Conservation (phyloP, 2,329 filamentous ascomycete genomes). For the Hymenoscyphus linearis region DNA sequence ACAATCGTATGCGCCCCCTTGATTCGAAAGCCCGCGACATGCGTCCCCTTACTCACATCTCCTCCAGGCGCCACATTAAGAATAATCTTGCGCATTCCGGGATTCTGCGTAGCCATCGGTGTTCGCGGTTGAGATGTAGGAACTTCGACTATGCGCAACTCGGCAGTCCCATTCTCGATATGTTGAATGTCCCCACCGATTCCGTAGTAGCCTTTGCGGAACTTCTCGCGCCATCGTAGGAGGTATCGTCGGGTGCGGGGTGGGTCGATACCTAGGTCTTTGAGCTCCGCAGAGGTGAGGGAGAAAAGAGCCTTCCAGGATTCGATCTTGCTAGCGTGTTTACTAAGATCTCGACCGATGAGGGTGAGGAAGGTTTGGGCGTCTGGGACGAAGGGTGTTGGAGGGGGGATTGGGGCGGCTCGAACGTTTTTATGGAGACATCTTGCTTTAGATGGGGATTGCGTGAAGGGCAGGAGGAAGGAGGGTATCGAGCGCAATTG, state of each 20-base stretch:
- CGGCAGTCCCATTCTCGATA: constrained; percentile 54
- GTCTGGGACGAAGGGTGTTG: constrained; percentile 83
- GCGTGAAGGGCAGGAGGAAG: constrained; percentile 29
- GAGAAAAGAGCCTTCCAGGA: constrained; percentile 89
- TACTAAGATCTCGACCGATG: constrained; percentile 80
- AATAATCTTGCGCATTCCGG: constrained; percentile 48
- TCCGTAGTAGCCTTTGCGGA: constrained; percentile 70
- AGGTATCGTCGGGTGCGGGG: constrained; percentile 78
- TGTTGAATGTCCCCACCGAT: constrained; percentile 75
- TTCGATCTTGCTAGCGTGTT: constrained; percentile 80
- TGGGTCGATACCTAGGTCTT: constrained; percentile 80
- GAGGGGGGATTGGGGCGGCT: constrained; percentile 50
- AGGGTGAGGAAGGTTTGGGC: constrained; percentile 80
- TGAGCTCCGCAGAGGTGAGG: constrained; percentile 69
- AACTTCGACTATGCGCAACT: constrained; percentile 44
- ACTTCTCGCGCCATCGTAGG: constrained; percentile 81
- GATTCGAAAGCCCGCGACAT: constrained; percentile 62
- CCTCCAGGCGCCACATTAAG: constrained; percentile 51
- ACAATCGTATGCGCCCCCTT: constrained; percentile 63
- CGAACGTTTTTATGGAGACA: constrained; percentile 36
- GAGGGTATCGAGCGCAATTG: constrained; percentile 28
- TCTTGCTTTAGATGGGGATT: constrained; percentile 31
- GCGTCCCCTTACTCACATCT: constrained; percentile 41
- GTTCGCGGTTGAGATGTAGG: constrained; percentile 24
- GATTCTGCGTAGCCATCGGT: constrained; percentile 47